Evolutionary conservation across 169 alveolate genomes (phyloP), one percentile per base, ranked within the genome.

Genomic region (Sarcocystis neurona): DNA sequence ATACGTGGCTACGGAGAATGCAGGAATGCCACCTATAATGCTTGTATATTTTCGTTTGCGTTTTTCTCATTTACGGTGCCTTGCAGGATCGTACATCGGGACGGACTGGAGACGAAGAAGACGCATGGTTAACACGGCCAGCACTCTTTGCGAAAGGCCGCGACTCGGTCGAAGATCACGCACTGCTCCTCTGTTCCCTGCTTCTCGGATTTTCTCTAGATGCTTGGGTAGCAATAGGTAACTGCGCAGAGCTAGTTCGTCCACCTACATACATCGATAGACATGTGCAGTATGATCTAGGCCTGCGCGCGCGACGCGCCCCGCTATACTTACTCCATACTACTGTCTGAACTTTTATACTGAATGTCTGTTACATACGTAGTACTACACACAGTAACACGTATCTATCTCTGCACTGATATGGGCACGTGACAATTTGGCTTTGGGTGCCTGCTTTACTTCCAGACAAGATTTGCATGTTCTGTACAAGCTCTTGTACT

Each of bases 181-280:
- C 92, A 0, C 60, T 79, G 66, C 85, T 88, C 46, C 85, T 88
- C 10, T 88, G 92, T 63, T 66, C 85, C 6, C 50, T 88, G 39
- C 72, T 88, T 8, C 79, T 88, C 5, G 89, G 89, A 23, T 88
- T 63, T 44, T 79, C 92, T 47, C 39, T 88, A 89, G 92, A 88
- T 50, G 92, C 92, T 1, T 88, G 92, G 92, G 74, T 79, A 47
- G 84, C 88, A 47, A 18, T 88, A 41, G 92, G 92, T 79, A 86
- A 85, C 8, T 63, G 53, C 53, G 78, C 75, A 6, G 30, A 56
- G 63, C 79, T 53, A 2, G n/a, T n/a, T n/a, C n/a, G n/a, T n/a
- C n/a, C n/a, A n/a, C n/a, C n/a, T 86, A 53, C 18, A 41, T 86
- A 23, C 90, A 56, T 23, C 53, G 85, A 43, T 72, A 80, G 90